phyloP scores from a whole-genome alignment of 1,139 yeast species.

The Taphrina flavorubra region DNA sequence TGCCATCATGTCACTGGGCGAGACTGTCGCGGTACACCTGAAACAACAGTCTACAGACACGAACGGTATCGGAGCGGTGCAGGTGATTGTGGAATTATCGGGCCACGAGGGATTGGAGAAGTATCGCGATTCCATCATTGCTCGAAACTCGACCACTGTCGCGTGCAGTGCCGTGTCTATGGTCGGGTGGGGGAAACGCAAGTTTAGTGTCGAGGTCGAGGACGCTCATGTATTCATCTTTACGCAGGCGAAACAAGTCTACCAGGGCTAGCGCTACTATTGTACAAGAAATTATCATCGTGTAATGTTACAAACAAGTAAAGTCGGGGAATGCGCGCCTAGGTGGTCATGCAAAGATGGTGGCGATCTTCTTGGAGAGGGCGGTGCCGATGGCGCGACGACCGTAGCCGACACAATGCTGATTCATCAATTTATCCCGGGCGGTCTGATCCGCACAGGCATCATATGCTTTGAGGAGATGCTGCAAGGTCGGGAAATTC shows the following conservation, averaged over 20 bases:
- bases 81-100: neutral
- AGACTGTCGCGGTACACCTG: neutral
- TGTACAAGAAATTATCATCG: neutral
- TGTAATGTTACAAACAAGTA: too few species aligned
- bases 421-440: constrained; percentile 50
- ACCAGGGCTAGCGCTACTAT: constrained; percentile 12
- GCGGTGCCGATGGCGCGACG: constrained; percentile 41
- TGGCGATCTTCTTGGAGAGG: constrained; percentile 39
- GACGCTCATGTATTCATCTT: constrained; percentile 17
- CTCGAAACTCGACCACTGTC: neutral
- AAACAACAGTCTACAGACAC: neutral
- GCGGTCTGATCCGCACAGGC: constrained; percentile 51
- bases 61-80: neutral
- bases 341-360: constrained; percentile 46
- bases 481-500: constrained; percentile 67
- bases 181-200: constrained; percentile 27
- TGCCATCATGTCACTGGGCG: constrained; percentile 3
- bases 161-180: neutral
- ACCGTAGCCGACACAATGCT: constrained; percentile 40
- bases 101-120: neutral
- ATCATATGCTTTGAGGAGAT: constrained; percentile 56
- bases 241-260: constrained; percentile 20
- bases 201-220: constrained; percentile 9
- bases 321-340: constrained; percentile 48
- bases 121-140: neutral